phyloP scores from a whole-genome alignment of 2,329 filamentous ascomycete genomes.

The Sporothrix luriei region DNA sequence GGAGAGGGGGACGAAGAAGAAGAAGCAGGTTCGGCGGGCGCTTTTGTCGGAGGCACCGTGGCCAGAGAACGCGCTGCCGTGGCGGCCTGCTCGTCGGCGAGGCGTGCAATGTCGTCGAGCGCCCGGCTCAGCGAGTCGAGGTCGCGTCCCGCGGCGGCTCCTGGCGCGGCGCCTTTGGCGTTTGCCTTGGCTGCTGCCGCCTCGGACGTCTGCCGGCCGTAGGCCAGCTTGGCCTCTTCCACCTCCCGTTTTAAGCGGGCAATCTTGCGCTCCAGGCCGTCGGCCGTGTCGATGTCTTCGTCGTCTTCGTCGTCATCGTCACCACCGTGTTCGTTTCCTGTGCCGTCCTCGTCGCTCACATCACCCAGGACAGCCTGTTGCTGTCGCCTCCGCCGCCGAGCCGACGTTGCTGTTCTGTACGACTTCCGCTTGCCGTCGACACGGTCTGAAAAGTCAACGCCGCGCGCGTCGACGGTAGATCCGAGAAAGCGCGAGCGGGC shows the following conservation, averaged over 20 bases:
- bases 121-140: conserved; percentile 70
- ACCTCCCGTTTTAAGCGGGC: conserved; percentile 81
- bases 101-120: conserved; percentile 64
- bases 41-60: background rate
- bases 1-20: conserved; percentile 34
- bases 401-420: conserved; percentile 69
- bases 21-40: background rate
- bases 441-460: conserved; percentile 87
- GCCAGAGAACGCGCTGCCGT: background rate
- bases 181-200: conserved; percentile 47
- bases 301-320: conserved; percentile 30
- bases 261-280: conserved; percentile 69
- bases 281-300: conserved; percentile 39
- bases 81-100: conserved; percentile 38
- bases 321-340: conserved; percentile 17
- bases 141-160: conserved; percentile 8
- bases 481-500: conserved; percentile 80
- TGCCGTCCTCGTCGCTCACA: conserved; percentile 71
- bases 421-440: conserved; percentile 80
- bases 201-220: conserved; percentile 55
- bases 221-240: conserved; percentile 69
- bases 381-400: conserved; percentile 57
- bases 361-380: conserved; percentile 65
- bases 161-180: conserved; percentile 40
- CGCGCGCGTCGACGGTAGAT: conserved; percentile 71